Evolutionary conservation across 257 asterid genomes (phyloP).

Genomic region (Solanum virginianum): DNA sequence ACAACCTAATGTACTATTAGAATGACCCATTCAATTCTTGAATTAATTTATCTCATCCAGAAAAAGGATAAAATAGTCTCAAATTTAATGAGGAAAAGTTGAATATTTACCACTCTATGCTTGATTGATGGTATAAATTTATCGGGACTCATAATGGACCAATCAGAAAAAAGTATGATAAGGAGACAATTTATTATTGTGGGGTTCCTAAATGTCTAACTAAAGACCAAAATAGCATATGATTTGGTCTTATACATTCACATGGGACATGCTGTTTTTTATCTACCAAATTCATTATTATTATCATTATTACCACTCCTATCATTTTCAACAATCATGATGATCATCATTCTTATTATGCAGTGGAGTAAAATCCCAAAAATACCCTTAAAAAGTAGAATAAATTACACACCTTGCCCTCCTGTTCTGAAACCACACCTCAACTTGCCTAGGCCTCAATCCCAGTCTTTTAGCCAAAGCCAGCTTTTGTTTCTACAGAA

Average conservation of each 20-base stretch:
- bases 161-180: background rate
- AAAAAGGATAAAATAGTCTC: too few species aligned
- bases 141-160: background rate
- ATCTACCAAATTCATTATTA: background rate
- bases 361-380: background rate
- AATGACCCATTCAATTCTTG: background rate
- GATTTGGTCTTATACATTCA: background rate
- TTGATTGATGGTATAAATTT: background rate
- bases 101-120: background rate
- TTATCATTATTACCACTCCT: background rate
- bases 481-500: constrained; percentile 59
- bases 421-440: constrained; percentile 88
- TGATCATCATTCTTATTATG: background rate
- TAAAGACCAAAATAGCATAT: background rate
- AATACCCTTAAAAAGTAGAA: background rate
- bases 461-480: constrained; percentile 65
- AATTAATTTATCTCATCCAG: too few species aligned
- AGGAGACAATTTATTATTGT: background rate
- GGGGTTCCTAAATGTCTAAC: background rate
- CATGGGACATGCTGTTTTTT: background rate
- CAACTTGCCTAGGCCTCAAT: constrained; percentile 71
- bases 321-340: background rate
- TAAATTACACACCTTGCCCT: constrained; percentile 51
- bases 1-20: background rate
- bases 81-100: background rate